phyloP scores from a whole-genome alignment of 306 rosid species.

The Begonia masoniana region DNA sequence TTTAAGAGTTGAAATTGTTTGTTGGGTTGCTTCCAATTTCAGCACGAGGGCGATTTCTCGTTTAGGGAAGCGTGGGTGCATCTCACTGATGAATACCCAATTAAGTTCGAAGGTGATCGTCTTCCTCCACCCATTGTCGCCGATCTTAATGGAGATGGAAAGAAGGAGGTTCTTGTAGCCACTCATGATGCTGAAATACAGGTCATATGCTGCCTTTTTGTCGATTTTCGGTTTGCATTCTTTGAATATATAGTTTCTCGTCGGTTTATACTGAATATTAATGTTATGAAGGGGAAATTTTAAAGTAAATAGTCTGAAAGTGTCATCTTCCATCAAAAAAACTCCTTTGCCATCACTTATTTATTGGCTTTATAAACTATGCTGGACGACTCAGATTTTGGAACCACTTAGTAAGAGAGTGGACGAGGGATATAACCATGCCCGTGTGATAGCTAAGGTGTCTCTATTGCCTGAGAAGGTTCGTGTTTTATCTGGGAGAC shows the following conservation, averaged over 20 bases:
- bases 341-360: too few species aligned
- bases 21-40: constrained; percentile 9
- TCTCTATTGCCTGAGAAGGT: constrained; percentile 88
- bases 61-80: constrained; percentile 97
- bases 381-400: constrained; percentile 43
- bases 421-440: constrained; percentile 86
- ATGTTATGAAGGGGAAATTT: background rate
- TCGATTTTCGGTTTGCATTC: background rate
- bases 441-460: constrained; percentile 62
- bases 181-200: constrained; percentile 93
- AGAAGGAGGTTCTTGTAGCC: constrained; percentile 82
- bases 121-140: constrained; percentile 90
- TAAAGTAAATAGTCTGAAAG: too few species aligned
- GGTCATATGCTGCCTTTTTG: constrained; percentile 24
- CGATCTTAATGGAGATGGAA: constrained; percentile 95
- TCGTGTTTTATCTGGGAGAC: constrained; percentile 76
- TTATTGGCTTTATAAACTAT: background rate
- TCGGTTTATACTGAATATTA: background rate
- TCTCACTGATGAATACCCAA: constrained; percentile 77
- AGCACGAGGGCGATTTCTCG: constrained; percentile 94
- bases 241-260: background rate
- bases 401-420: constrained; percentile 84
- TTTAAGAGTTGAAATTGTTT: background rate
- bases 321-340: too few species aligned
- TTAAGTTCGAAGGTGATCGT: constrained; percentile 86